phyloP scores from a whole-genome alignment of 2,329 filamentous ascomycete genomes.

The Fusarium tricinctum region DNA sequence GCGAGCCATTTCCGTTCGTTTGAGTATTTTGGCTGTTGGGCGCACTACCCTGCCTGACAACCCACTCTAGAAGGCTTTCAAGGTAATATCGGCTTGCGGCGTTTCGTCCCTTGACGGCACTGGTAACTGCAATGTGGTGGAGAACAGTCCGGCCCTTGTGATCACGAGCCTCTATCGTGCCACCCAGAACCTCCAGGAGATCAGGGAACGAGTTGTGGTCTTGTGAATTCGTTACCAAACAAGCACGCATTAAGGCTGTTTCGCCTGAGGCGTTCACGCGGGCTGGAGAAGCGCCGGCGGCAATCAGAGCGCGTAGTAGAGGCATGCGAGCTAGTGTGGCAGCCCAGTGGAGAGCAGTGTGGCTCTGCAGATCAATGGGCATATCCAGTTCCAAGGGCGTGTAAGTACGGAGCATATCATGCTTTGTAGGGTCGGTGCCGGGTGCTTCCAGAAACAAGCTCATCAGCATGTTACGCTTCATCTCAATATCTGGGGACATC shows the following conservation, averaged over 20 bases:
- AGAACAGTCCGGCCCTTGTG: conserved; percentile 91
- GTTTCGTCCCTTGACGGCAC: conserved; percentile 92
- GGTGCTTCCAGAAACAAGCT: conserved; percentile 84
- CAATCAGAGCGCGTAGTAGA: conserved; percentile 83
- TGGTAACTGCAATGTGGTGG: conserved; percentile 96
- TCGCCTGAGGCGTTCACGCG: conserved; percentile 91
- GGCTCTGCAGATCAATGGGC: conserved; percentile 88
- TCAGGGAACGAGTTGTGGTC: conserved; percentile 93
- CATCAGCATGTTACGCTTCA: conserved; percentile 85
- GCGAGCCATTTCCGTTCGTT: conserved; percentile 56
- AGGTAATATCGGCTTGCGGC: conserved; percentile 96
- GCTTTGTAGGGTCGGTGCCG: conserved; percentile 77
- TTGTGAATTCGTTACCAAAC: conserved; percentile 92
- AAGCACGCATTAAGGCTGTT: conserved; percentile 92
- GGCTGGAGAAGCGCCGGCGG: conserved; percentile 87
- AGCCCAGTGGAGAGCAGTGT: conserved; percentile 96
- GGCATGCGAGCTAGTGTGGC: conserved; percentile 90
- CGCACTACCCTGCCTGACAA: conserved; percentile 85
- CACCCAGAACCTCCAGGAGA: conserved; percentile 87
- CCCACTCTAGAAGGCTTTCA: conserved; percentile 93
- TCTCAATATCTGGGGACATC: conserved; percentile 75
- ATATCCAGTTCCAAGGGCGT: conserved; percentile 88
- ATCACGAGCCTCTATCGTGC: conserved; percentile 92
- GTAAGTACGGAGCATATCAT: conserved; percentile 82
- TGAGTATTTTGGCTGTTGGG: conserved; percentile 65